Evolutionary conservation across 768 basidiomycete species (phyloP).

Genomic region (Sarcomyxa edulis): DNA sequence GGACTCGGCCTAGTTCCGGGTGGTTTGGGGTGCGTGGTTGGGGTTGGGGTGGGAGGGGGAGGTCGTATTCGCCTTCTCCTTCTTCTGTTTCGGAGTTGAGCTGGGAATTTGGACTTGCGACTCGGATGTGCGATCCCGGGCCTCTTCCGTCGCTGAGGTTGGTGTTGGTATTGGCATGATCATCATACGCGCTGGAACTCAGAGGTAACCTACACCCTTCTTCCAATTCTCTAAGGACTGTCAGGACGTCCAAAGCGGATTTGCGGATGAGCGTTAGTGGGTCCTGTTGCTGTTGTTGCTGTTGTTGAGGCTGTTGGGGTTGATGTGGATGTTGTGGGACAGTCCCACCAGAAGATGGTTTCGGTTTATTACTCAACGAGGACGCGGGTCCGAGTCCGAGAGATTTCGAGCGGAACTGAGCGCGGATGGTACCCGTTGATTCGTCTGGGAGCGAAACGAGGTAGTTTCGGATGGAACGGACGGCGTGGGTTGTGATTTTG

Average conservation of each 20-base stretch:
- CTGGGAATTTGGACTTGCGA: too few species aligned
- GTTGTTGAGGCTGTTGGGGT: slow-evolving; percentile 8
- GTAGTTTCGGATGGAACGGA: slow-evolving; percentile 82
- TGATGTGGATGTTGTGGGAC: slow-evolving; percentile 6
- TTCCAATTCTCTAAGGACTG: slow-evolving; percentile 75
- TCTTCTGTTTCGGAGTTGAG: too few species aligned
- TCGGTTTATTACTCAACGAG: too few species aligned
- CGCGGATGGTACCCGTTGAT: slow-evolving; percentile 46
- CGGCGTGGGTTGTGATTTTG: slow-evolving; percentile 73
- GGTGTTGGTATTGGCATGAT: too few species aligned
- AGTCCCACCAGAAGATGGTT: too few species aligned
- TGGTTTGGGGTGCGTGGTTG: too few species aligned
- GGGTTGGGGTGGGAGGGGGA: too few species aligned
- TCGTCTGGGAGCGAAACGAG: slow-evolving; percentile 79
- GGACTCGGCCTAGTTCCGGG: slow-evolving; percentile 21
- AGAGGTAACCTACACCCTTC: slow-evolving; percentile 72
- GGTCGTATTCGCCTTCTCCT: too few species aligned
- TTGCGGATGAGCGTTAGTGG: slow-evolving; percentile 67
- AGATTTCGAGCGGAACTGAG: slow-evolving; percentile 52
- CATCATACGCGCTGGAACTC: slow-evolving; percentile 79
- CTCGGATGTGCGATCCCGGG: slow-evolving; percentile 38
- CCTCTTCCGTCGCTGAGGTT: too few species aligned
- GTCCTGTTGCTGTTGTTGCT: slow-evolving; percentile 48
- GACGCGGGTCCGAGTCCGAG: slow-evolving; percentile 29
- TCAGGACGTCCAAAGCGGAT: slow-evolving; percentile 79